Evolutionary conservation across 2,329 filamentous ascomycete genomes (phyloP).

Genomic region (Cladophialophora immunda): DNA sequence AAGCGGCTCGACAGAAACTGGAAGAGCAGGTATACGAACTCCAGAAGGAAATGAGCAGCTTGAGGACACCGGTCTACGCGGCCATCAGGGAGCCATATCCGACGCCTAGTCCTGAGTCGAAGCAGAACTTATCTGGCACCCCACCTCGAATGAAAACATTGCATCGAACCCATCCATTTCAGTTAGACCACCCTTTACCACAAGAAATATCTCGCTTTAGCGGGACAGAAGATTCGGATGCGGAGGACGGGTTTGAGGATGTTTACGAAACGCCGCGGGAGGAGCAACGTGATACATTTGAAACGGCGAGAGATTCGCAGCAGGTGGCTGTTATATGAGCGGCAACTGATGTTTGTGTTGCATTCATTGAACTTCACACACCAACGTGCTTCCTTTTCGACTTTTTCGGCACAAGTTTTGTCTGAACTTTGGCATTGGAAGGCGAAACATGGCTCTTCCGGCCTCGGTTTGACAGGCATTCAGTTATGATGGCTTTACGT

Average conservation of each 20-base stretch:
- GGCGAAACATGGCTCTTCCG: constrained; percentile 4
- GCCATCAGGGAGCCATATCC: constrained; percentile 38
- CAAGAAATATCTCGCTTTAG: constrained; percentile 40
- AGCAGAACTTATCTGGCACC: constrained; percentile 23
- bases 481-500: constrained; percentile 1
- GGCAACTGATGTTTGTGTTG: neutral
- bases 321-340: constrained; percentile 8
- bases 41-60: constrained; percentile 48
- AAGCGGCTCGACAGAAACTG: constrained; percentile 54
- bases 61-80: constrained; percentile 38
- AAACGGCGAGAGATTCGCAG: constrained; percentile 31
- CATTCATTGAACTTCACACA: neutral
- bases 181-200: constrained; percentile 23
- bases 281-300: constrained; percentile 35
- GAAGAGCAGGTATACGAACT: constrained; percentile 55
- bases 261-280: constrained; percentile 40
- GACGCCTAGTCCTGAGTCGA: constrained; percentile 36
- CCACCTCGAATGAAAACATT: constrained; percentile 26
- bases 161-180: constrained; percentile 33
- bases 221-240: constrained; percentile 38
- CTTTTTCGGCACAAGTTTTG: neutral
- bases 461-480: constrained; percentile 3
- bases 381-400: neutral
- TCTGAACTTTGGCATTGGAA: constrained; percentile 9
- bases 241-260: constrained; percentile 35